Evolutionary conservation across 495 filamentous ascomycete species (phyloP).

Genomic region (Saxophila tyrrhenica): DNA sequence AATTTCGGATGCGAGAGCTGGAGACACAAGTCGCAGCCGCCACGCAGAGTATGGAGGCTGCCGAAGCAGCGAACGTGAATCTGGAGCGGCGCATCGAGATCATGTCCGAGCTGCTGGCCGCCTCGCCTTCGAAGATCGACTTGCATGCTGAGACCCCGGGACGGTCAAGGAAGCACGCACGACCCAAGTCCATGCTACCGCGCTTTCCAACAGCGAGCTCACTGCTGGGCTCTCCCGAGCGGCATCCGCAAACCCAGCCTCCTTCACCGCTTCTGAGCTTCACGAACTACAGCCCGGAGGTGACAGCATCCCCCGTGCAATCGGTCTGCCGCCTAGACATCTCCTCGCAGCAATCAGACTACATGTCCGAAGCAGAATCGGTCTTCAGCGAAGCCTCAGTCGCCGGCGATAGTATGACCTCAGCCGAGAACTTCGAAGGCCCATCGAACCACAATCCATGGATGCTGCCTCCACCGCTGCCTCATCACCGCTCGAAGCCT

Average conservation of each 20-base stretch:
- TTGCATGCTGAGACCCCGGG: slow-evolving; percentile 11
- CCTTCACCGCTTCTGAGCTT: slow-evolving; percentile 3
- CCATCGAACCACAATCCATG: slow-evolving; percentile 11
- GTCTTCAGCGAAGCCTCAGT: slow-evolving; percentile 16
- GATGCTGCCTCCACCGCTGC: slow-evolving; percentile 7
- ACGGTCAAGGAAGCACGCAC: neutral
- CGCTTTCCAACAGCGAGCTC: slow-evolving; percentile 19
- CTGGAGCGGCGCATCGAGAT: slow-evolving; percentile 21
- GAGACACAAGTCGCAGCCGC: slow-evolving; percentile 8
- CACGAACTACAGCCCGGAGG: neutral
- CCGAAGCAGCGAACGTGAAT: slow-evolving; percentile 16
- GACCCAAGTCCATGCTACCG: slow-evolving; percentile 21
- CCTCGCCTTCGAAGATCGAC: slow-evolving; percentile 19
- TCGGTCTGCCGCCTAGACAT: slow-evolving; percentile 1
- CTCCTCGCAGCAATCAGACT: slow-evolving; percentile 6
- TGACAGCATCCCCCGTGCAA: neutral
- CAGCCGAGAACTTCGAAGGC: neutral
- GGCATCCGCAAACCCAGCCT: slow-evolving; percentile 3
- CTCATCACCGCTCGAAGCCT: slow-evolving; percentile 2
- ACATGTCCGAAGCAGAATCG: slow-evolving; percentile 12
- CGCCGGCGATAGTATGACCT: slow-evolving; percentile 14
- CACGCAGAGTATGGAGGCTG: slow-evolving; percentile 10
- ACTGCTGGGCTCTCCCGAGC: slow-evolving; percentile 8
- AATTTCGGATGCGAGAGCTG: slow-evolving; percentile 11
- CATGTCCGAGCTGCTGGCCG: slow-evolving; percentile 17